These are phyloP conservation scores for Sedum album DNA, from an alignment of 164 flowering plant species.

Conservation along the genomic window DNA sequence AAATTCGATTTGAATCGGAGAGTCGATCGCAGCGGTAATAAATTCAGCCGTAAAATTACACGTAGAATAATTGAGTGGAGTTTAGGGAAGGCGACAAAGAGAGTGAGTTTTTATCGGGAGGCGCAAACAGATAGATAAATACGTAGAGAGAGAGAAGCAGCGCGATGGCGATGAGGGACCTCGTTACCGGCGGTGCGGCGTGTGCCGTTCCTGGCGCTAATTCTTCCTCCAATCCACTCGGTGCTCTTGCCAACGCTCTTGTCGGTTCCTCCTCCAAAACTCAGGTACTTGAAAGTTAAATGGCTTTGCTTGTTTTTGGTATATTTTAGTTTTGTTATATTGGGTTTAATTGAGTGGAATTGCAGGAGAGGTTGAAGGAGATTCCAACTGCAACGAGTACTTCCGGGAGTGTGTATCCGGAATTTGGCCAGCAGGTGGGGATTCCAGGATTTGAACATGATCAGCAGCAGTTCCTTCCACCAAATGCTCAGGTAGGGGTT, in stretches of 20 bases:
- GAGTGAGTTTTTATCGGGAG: constrained; percentile 2
- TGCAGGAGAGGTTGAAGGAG: constrained; percentile 3
- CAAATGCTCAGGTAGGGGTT: not conserved
- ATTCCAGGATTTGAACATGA: not conserved
- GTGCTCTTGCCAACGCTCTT: constrained; percentile 70
- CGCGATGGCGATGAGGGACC: constrained; percentile 82
- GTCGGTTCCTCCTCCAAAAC: constrained; percentile 74
- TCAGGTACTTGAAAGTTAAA: constrained; percentile 29
- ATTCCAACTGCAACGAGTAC: not conserved
- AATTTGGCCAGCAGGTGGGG: not conserved
- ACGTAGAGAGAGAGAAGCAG: not conserved
- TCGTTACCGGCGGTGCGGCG: constrained; percentile 76
- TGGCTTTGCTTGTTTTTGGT: not conserved
- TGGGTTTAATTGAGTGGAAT: not conserved
- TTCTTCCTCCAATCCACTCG: constrained; percentile 75
- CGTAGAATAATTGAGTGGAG: not conserved
- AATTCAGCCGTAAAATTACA: too few species aligned
- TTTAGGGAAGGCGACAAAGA: not conserved
- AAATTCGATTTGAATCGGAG: too few species aligned
- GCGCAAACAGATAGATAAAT: not conserved
- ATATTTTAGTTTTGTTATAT: not conserved
- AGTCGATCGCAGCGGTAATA: too few species aligned
- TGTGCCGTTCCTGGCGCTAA: constrained; percentile 78
- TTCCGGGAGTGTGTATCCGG: not conserved
- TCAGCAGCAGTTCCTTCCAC: not conserved